Percentiles rank a stretch among this genome's conserved stretches.
Conservation (phyloP, 2,329 filamentous ascomycete genomes). For the Hypoxylon sp. region DNA sequence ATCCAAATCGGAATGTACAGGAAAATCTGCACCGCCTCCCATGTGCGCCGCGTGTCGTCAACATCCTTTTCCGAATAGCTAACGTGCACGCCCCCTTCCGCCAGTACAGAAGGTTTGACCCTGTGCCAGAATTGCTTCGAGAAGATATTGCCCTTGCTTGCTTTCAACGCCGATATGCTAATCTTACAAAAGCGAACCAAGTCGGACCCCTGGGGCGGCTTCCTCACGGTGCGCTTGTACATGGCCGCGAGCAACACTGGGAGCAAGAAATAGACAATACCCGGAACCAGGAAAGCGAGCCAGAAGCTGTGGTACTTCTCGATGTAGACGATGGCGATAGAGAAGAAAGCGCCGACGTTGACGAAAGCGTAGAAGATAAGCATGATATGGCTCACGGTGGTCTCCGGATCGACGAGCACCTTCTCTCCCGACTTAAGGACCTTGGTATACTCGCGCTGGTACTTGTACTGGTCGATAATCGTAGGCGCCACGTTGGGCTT, state of each 20-base stretch:
- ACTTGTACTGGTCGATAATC: conserved; percentile 59
- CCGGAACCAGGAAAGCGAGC: conserved; percentile 61
- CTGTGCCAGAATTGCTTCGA: conserved; percentile 69
- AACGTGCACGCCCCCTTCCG: conserved; percentile 62
- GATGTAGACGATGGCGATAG: conserved; percentile 68
- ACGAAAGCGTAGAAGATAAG: conserved; percentile 55
- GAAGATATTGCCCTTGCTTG: conserved; percentile 64
- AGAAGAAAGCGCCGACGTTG: conserved; percentile 65
- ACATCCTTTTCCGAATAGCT: conserved; percentile 75
- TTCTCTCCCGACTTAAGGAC: conserved; percentile 58
- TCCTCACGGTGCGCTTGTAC: conserved; percentile 67
- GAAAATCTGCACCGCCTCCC: conserved; percentile 58
- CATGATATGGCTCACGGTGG: conserved; percentile 60
- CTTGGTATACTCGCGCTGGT: conserved; percentile 57
- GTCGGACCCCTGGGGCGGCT: conserved; percentile 74
- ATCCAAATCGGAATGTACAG: conserved; percentile 57
- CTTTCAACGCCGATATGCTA: conserved; percentile 65
- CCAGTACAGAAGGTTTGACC: conserved; percentile 67
- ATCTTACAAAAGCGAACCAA: conserved; percentile 70
- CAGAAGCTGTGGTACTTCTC: conserved; percentile 74
- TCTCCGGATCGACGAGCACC: conserved; percentile 61
- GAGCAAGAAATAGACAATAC: conserved; percentile 67
- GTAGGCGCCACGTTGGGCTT: conserved; percentile 69
- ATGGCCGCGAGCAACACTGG: conserved; percentile 69
- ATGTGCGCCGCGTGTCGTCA: conserved; percentile 70